These are phyloP conservation scores for Castanopsis chinensis DNA, from an alignment of 306 rosid genomes.

Conservation along the genomic window DNA sequence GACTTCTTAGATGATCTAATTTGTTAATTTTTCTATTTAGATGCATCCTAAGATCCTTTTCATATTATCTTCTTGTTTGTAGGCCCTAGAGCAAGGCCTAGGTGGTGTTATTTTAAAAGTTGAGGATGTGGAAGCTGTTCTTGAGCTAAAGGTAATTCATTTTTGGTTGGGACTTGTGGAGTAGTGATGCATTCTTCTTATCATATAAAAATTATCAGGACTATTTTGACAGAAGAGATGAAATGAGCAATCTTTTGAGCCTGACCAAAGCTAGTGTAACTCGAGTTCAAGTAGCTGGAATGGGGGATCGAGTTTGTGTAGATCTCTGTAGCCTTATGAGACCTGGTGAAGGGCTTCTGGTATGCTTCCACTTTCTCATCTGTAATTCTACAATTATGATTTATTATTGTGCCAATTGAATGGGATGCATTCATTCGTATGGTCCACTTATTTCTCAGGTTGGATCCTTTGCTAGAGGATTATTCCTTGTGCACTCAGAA, in stretches of 20 bases:
- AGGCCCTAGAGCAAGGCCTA: slow-evolving; percentile 88
- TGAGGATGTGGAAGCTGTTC: slow-evolving; percentile 67
- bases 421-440: slow-evolving; percentile 3
- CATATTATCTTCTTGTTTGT: slow-evolving; percentile 22
- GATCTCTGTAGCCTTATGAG: slow-evolving; percentile 91
- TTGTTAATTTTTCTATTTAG: background rate
- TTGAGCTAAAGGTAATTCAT: slow-evolving; percentile 70
- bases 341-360: slow-evolving; percentile 95
- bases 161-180: slow-evolving; percentile 20
- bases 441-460: slow-evolving; percentile 42
- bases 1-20: background rate
- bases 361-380: slow-evolving; percentile 30
- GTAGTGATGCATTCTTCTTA: slow-evolving; percentile 31
- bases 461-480: slow-evolving; percentile 90
- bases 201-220: slow-evolving; percentile 57
- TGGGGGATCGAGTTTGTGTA: slow-evolving; percentile 97
- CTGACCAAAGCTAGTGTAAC: slow-evolving; percentile 76
- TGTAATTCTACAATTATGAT: background rate
- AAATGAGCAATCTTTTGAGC: slow-evolving; percentile 55
- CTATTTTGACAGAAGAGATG: slow-evolving; percentile 78
- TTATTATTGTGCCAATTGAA: slow-evolving; percentile 10
- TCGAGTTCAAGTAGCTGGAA: slow-evolving; percentile 62
- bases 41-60: background rate
- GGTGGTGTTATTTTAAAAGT: slow-evolving; percentile 87
- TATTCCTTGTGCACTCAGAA: slow-evolving; percentile 88